phyloP scores from a whole-genome alignment of 345 rosid genomes.

The Linum lewisii region DNA sequence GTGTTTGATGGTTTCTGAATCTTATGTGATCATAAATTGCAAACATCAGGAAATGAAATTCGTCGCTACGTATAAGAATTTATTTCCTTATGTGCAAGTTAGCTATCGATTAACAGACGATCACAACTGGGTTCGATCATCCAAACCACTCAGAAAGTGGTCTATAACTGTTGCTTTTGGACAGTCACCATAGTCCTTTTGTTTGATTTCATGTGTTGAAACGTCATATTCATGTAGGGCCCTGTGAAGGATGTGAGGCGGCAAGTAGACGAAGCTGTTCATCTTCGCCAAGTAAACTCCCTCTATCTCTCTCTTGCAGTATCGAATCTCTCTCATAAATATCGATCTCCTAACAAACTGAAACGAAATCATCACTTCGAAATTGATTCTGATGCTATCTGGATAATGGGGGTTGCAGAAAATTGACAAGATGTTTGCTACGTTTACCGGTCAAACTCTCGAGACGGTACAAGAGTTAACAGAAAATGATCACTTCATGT shows the following conservation, averaged over 20 bases:
- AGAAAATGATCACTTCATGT: conserved; percentile 78
- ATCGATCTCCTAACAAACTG: neutral
- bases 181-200: neutral
- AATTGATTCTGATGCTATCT: conserved; percentile 1
- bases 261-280: conserved; percentile 84
- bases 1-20: neutral
- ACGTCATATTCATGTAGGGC: conserved; percentile 38
- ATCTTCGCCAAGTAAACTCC: conserved; percentile 62
- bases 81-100: neutral
- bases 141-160: no score
- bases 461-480: conserved; percentile 80
- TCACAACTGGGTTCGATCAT: conserved; percentile 1
- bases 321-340: neutral
- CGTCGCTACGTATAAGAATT: neutral
- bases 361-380: neutral
- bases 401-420: conserved; percentile 40
- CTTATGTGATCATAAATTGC: neutral
- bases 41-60: neutral
- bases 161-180: neutral
- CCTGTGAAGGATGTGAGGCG: conserved; percentile 81
- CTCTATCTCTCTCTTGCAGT: conserved; percentile 9
- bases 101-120: neutral
- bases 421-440: conserved; percentile 75
- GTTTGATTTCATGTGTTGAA: conserved; percentile 1
- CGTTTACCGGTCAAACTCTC: conserved; percentile 78